Evolutionary conservation across 495 filamentous ascomycete species (phyloP).

Genomic region (Schizothecium vesticola): DNA sequence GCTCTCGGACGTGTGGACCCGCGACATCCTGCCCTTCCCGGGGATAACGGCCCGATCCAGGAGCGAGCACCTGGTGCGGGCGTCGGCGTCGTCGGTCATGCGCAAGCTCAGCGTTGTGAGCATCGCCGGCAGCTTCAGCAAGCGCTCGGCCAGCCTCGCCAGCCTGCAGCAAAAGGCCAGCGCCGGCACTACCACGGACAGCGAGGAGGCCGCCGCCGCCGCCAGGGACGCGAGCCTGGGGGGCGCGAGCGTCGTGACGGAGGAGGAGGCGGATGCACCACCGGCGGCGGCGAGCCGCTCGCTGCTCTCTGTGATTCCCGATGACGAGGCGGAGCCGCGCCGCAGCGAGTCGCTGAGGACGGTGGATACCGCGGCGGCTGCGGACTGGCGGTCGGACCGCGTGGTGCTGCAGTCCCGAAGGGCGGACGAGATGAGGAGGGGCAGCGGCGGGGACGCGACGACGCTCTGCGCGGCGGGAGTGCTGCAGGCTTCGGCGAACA

Average conservation of each 20-base stretch:
- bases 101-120: slow-evolving; percentile 73
- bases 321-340: slow-evolving; percentile 34
- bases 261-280: neutral
- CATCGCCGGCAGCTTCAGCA: slow-evolving; percentile 59
- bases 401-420: neutral
- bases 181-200: slow-evolving; percentile 9
- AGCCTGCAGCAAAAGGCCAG: slow-evolving; percentile 21
- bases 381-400: neutral
- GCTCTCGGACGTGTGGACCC: slow-evolving; percentile 77
- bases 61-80: slow-evolving; percentile 60
- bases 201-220: neutral
- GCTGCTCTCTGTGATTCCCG: slow-evolving; percentile 33
- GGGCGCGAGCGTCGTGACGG: neutral
- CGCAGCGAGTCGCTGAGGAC: slow-evolving; percentile 7
- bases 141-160: slow-evolving; percentile 44
- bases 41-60: slow-evolving; percentile 64
- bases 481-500: slow-evolving; percentile 14
- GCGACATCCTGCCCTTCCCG: slow-evolving; percentile 77
- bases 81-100: slow-evolving; percentile 72
- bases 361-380: neutral
- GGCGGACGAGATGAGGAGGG: neutral
- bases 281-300: slow-evolving; percentile 8
- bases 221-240: neutral
- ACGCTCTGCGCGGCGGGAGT: slow-evolving; percentile 3
- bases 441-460: neutral